Base-by-base conservation (phyloP, 2,329 filamentous ascomycete genomes). In the Paecilomyces fulvus region DNA sequence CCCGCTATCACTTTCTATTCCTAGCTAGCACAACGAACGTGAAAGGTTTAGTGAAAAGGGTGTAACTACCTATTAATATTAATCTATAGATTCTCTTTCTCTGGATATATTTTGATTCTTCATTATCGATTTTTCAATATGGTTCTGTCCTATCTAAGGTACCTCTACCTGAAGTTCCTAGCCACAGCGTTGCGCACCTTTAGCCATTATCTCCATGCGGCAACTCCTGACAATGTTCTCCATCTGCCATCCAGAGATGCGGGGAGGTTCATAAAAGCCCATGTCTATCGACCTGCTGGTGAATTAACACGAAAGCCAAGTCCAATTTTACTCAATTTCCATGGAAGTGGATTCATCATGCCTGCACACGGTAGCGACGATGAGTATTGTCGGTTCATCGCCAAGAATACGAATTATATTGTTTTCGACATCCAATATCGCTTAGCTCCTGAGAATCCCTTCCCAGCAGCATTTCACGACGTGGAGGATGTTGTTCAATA, bases 341-440 rank as follows among this genome's bases (percentile, higher is more conserved):
- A 67, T 53, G 68, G 67, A 21, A 65, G 64, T 52, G 67, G 66
- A 11, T 70, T 70, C 56, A 60, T 66, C 23, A 58, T 71, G n/a
- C 62, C 53, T 4, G 61, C 61, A 3, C 66, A 66, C 30, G 68
- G 69, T 20, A 56, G 56, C 11, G 69, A 69, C 53, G 63, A 65
- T 51, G 58, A 64, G 23, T 71, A 63, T 55, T 67, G 63, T 52
- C 62, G 58, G 3, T 58, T 53, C n/a, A 59, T 71, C 33, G 58
- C 62, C 31, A 9, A 57, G 3, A 25, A 58, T 3, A 64, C 67
- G 0, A 33, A 52, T 10, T 66, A 66, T 59, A 64, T 63, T 3
- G 67, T 75, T 3, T 59, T 75, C 6, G 73, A 77, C 57, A 60
- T 69, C 3, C 56, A 67, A 7, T 76, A 76, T 60, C 68, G 72